Evolutionary conservation across 306 rosid genomes (phyloP).

Genomic region (Trifolium dubium): DNA sequence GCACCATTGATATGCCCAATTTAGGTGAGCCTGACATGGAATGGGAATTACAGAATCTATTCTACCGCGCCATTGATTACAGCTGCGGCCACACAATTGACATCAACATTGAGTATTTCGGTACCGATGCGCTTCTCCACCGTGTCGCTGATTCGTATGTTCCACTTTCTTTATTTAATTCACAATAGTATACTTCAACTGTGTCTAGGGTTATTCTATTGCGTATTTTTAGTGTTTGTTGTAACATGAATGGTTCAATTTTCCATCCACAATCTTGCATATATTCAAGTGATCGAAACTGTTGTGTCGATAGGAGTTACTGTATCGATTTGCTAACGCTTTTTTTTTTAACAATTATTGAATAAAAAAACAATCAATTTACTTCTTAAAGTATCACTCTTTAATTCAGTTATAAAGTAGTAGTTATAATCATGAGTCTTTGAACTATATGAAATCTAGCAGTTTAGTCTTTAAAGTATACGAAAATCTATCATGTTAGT

Average conservation of each 20-base stretch:
- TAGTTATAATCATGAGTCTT: too few relatives aligned
- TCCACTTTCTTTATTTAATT: neutral
- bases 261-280: conserved; percentile 25
- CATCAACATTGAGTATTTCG: conserved; percentile 50
- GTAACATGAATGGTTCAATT: conserved; percentile 25
- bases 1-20: conserved; percentile 53
- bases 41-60: conserved; percentile 38
- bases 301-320: too few relatives aligned
- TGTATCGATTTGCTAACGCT: too few relatives aligned
- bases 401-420: too few relatives aligned
- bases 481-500: neutral
- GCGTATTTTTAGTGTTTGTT: conserved; percentile 2
- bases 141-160: conserved; percentile 55
- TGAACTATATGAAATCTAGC: too few relatives aligned
- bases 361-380: too few relatives aligned
- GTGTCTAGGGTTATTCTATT: neutral
- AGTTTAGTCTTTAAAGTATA: too few relatives aligned
- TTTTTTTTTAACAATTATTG: too few relatives aligned
- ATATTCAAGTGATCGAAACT: too few relatives aligned
- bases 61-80: conserved; percentile 55
- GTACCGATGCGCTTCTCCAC: conserved; percentile 50
- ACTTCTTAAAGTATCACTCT: too few relatives aligned
- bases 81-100: conserved; percentile 53
- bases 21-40: neutral
- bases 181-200: too few relatives aligned